phyloP scores from a whole-genome alignment of 352 stramenopile species.

The Saprolegnia diclina region DNA sequence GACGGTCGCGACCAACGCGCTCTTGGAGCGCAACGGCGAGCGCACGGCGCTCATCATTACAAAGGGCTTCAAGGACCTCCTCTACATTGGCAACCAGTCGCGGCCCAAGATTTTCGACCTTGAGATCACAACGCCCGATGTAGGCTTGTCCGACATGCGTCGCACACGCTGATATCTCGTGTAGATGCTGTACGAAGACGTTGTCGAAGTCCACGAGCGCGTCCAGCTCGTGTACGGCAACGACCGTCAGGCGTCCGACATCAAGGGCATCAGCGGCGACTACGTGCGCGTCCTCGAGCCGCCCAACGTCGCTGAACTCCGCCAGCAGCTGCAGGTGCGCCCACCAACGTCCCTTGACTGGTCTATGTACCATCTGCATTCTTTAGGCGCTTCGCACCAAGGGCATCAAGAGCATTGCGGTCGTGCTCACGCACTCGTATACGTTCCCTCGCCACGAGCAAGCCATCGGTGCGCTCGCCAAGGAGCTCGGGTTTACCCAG shows the following conservation, averaged over 20 bases:
- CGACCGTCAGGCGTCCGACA: conserved; percentile 45
- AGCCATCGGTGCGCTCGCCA: conserved; percentile 82
- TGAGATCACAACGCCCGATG: conserved; percentile 88
- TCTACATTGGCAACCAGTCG: conserved; percentile 99
- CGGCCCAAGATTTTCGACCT: conserved; percentile 96
- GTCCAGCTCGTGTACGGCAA: conserved; percentile 87
- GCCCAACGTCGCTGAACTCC: conserved; percentile 75
- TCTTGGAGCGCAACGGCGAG: conserved; percentile 96
- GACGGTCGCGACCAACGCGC: conserved; percentile 98
- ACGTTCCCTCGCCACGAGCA: conserved; percentile 94
- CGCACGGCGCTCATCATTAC: conserved; percentile 93
- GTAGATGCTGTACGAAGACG: conserved; percentile 93
- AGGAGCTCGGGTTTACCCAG: conserved; percentile 92
- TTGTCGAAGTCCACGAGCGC: conserved; percentile 96
- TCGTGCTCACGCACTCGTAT: conserved; percentile 95
- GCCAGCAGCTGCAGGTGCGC: conserved; percentile 67
- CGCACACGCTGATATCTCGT: neutral
- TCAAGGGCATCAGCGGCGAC: conserved; percentile 84
- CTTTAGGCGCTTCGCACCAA: conserved; percentile 47
- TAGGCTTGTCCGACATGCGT: conserved; percentile 28
- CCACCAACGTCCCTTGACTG: no score
- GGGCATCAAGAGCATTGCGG: conserved; percentile 91
- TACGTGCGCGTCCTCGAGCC: conserved; percentile 78
- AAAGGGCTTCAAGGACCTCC: conserved; percentile 92
- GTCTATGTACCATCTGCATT: neutral